These are phyloP conservation scores for Senecio squalidus DNA, from an alignment of 140 eudicot species.

Conservation along the genomic window DNA sequence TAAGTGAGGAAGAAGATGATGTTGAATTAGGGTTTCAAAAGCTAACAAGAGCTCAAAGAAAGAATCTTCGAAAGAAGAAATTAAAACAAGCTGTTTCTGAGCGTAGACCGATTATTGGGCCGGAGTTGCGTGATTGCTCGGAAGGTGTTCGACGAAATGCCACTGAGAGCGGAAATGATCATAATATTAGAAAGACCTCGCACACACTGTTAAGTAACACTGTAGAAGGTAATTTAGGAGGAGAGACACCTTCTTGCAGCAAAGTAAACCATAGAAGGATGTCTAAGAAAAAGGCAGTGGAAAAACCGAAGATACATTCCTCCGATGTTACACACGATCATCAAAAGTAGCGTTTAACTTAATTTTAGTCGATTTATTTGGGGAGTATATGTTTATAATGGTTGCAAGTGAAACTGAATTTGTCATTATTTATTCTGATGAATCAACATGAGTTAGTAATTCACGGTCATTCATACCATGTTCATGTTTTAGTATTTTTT, in stretches of 20 bases:
- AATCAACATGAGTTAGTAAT: background rate
- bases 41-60: conserved; percentile 74
- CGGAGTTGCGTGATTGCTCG: conserved; percentile 34
- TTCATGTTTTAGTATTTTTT: background rate
- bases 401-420: background rate
- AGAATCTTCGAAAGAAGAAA: conserved; percentile 66
- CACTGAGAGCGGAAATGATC: conserved; percentile 24
- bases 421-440: background rate
- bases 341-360: background rate
- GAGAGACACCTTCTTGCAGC: conserved; percentile 18
- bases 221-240: conserved; percentile 28
- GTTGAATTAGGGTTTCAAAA: conserved; percentile 30
- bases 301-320: conserved; percentile 12
- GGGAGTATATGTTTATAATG: no score
- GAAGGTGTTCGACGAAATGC: conserved; percentile 67
- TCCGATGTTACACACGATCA: conserved; percentile 1
- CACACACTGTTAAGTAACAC: no score
- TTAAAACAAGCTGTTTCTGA: conserved; percentile 46
- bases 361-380: no score
- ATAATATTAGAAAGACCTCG: conserved; percentile 22
- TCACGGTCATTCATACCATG: background rate
- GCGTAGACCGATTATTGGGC: conserved; percentile 60
- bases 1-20: conserved; percentile 20
- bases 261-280: conserved; percentile 52
- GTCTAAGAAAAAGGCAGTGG: conserved; percentile 39